Percentiles rank a stretch among this genome's conserved stretches.
These are phyloP conservation scores for Neophaeococcomyces mojaviensis DNA, from an alignment of 2,329 filamentous ascomycete genomes.

Conservation along the genomic window DNA sequence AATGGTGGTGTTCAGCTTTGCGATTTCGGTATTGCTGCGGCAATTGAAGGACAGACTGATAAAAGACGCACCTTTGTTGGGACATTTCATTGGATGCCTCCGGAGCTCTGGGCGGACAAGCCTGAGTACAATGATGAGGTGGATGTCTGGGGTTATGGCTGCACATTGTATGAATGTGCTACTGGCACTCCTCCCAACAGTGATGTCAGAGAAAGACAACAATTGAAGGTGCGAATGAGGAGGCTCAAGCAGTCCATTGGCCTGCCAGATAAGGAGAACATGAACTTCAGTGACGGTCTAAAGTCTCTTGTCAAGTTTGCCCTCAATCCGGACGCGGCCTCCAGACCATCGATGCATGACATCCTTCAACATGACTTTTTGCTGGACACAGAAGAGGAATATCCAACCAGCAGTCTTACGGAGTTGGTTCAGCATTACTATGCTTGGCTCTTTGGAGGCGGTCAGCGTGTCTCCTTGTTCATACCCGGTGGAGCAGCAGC, in stretches of 20 bases:
- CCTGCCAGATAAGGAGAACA: constrained; percentile 33
- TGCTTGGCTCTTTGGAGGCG: constrained; percentile 41
- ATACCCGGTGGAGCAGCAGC: constrained; percentile 52
- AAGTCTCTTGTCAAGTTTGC: constrained; percentile 39
- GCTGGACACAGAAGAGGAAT: constrained; percentile 32
- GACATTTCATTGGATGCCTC: constrained; percentile 61
- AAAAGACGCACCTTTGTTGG: constrained; percentile 60
- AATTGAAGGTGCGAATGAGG: constrained; percentile 32
- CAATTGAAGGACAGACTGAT: constrained; percentile 51
- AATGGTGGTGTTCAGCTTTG: constrained; percentile 56
- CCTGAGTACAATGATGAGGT: constrained; percentile 43
- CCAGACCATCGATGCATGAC: constrained; percentile 40
- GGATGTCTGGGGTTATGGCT: constrained; percentile 46
- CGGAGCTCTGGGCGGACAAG: constrained; percentile 46
- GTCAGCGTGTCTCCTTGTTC: constrained; percentile 50
- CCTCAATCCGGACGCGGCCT: constrained; percentile 36
- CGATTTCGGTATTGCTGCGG: constrained; percentile 59
- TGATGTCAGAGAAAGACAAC: constrained; percentile 34
- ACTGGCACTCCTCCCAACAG: constrained; percentile 43
- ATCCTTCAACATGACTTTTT: constrained; percentile 42
- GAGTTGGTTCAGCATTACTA: constrained; percentile 43
- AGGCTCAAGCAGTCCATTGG: constrained; percentile 36
- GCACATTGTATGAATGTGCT: constrained; percentile 43
- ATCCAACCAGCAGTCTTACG: constrained; percentile 38
- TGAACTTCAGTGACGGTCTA: constrained; percentile 36